A percentile compares a stretch with the other conserved stretches of the same genome.
These are phyloP conservation scores for Basidiobolus meristosporus DNA, from an alignment of 371 early-diverging fungal species.

Conservation along the genomic window DNA sequence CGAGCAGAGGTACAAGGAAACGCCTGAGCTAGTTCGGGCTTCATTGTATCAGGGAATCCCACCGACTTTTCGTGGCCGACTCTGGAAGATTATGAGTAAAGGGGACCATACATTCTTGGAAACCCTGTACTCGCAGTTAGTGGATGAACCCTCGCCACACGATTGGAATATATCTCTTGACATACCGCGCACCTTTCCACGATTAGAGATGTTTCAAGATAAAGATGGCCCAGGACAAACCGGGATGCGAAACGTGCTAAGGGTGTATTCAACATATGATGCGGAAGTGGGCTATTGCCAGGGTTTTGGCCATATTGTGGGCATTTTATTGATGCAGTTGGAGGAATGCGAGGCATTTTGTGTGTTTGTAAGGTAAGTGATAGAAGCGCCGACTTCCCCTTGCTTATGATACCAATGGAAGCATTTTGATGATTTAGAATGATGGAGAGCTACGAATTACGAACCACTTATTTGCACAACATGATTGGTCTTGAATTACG, in stretches of 20 bases:
- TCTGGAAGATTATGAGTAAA: conserved; percentile 84
- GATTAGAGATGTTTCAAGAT: conserved; percentile 56
- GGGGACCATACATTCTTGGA: conserved; percentile 60
- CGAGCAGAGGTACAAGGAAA: too few relatives aligned
- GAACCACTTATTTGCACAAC: conserved; percentile 66
- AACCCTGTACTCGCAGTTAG: conserved; percentile 61
- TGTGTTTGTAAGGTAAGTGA: conserved; percentile 70
- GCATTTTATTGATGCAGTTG: conserved; percentile 79
- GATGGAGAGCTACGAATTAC: conserved; percentile 42
- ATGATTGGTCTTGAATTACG: conserved; percentile 64
- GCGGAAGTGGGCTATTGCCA: conserved; percentile 87
- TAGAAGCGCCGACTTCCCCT: too few relatives aligned
- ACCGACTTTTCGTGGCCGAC: conserved; percentile 61
- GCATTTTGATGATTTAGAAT: too few relatives aligned
- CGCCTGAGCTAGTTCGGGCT: too few relatives aligned
- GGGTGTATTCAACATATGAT: conserved; percentile 82
- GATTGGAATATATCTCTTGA: conserved; percentile 83
- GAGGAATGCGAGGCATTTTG: conserved; percentile 92
- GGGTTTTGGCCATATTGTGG: conserved; percentile 77
- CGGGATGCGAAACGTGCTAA: conserved; percentile 68
- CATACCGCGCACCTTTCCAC: conserved; percentile 70
- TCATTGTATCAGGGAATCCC: conserved; percentile 44
- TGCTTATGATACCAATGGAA: too few relatives aligned
- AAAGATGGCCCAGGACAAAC: conserved; percentile 69
- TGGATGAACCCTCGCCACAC: conserved; percentile 47